Base-by-base conservation (phyloP, 2,329 filamentous ascomycete species). In the Clonostachys rhizophaga region DNA sequence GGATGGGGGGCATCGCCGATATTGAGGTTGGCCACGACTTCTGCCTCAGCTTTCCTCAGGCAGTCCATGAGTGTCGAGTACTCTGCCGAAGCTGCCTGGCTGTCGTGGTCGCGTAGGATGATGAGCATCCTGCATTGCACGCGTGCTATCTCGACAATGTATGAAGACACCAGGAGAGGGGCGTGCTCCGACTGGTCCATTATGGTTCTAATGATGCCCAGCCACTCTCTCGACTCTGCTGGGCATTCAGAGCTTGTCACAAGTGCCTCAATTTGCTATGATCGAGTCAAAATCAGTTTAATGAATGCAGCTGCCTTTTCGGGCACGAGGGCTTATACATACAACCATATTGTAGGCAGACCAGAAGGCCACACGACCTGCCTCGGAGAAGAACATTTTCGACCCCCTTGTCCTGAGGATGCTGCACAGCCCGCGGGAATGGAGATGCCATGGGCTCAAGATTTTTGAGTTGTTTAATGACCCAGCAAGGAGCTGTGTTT, bases 331-430 rank as follows among this genome's bases (percentile, higher is more conserved):
- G 16, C 43, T 14, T 9, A 13, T 3, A 61, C 64, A 18, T 51
- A 70, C 67, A 42, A 70, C 57, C 51, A 70, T 60, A 47, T 61
- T 69, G 36, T 58, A 68, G 18, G 63, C 59, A 10, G 64, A 58
- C 68, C 68, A 70, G 47, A 70, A 70, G 3, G 61, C 58, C 13
- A 52, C 52, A 5, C 68, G 60, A 6, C 58, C 60, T 3, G 39
- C 43, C 2, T 7, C n/a, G 2, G 50, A 59, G 37, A 49, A 48
- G 10, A 70, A 48, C 34, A 52, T 52, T 14, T 47, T 39, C 9
- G 48, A 42, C 2, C 67, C 68, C 47, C 68, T 60, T 10, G 60
- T 50, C 37, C 67, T 60, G 18, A 70, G 57, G 14, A 70, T 63
- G 44, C 62, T 64, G 34, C 64, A 61, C 5, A 70, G 46, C 3